Evolutionary conservation across 73 alveolate genomes (phyloP), one percentile per base, ranked within the genome.

Genomic region (Paramecium biaurelia): DNA sequence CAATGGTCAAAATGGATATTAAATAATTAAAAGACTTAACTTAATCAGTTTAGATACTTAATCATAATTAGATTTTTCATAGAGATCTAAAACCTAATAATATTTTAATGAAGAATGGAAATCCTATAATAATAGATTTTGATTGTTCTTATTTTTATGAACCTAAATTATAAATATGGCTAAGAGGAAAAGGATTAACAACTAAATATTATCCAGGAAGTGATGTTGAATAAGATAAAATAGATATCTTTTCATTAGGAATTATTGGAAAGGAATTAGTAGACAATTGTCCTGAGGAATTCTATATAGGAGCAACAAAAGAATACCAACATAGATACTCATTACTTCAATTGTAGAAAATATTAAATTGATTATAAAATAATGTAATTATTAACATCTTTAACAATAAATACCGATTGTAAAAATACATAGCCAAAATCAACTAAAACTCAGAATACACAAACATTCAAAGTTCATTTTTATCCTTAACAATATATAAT

Each of bases 401-500:
- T 63, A 11, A 32, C 41, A 26, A 26, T 63, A 11, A 32, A 32
- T 30, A 63, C 30, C 2, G 68, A 63, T 21, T 26, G 12, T 12
- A 14, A 63, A n/a, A 32, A 12, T 30, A 4, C 84, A 1, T 63
- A 63, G 12, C 26, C 84, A 0, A 63, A 24, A 11, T 53, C 68
- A 53, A 53, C 68, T 18, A 30, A 63, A 9, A 26, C 1, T 10
- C 30, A 79, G 53, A 79, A 79, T 24, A 79, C 90, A 12, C 24
- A 79, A 79, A 41, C 56, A 43, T 79, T 43, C 72, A 79, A 79
- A 47, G 90, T 79, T 11, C 90, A 79, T 45, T 79, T 79, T 7
- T 45, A 43, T 42, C 72, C 70, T 0, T 20, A 79, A 45, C 18
- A 79, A 41, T 79, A 79, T 9, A 20, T 43, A 18, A 79, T 79